Evolutionary conservation across 352 stramenopile genomes (phyloP).

Genomic region (Chloridella minuta): DNA sequence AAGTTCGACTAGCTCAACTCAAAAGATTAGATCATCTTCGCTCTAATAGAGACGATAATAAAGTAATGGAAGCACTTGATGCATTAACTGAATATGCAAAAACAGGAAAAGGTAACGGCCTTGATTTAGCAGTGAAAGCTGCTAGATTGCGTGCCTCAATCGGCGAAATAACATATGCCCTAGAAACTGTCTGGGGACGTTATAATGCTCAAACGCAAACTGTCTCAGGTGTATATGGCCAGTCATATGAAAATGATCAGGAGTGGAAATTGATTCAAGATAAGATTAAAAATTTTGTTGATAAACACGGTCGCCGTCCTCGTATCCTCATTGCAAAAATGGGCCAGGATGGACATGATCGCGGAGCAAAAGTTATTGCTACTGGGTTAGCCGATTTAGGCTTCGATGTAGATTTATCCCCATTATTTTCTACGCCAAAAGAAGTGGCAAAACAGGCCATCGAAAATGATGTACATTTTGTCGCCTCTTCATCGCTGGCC

Average conservation of each 20-base stretch:
- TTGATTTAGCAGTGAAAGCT: constrained; percentile 58
- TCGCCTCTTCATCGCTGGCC: constrained; percentile 33
- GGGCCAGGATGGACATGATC: constrained; percentile 76
- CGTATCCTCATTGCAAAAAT: constrained; percentile 74
- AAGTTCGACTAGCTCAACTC: no score
- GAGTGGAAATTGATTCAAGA: neutral
- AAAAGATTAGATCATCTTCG: no score
- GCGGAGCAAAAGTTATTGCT: constrained; percentile 76
- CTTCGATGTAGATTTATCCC: constrained; percentile 81
- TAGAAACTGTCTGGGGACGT: constrained; percentile 65
- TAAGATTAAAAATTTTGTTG: constrained; percentile 6
- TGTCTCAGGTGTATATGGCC: neutral
- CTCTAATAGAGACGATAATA: neutral
- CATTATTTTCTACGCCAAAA: constrained; percentile 57
- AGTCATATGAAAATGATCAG: neutral
- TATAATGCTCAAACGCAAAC: constrained; percentile 33
- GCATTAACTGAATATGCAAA: neutral
- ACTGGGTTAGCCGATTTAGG: constrained; percentile 69
- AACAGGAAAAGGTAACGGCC: constrained; percentile 37
- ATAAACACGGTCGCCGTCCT: constrained; percentile 45
- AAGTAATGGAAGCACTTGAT: neutral
- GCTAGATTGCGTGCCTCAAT: constrained; percentile 51
- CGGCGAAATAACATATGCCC: constrained; percentile 62
- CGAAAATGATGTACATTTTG: constrained; percentile 67
- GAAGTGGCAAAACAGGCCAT: constrained; percentile 51